A percentile compares a stretch with the other conserved stretches of the same genome.
These are phyloP conservation scores for Yamadazyma buinensis DNA, from an alignment of 1,139 yeast species.

Conservation along the genomic window DNA sequence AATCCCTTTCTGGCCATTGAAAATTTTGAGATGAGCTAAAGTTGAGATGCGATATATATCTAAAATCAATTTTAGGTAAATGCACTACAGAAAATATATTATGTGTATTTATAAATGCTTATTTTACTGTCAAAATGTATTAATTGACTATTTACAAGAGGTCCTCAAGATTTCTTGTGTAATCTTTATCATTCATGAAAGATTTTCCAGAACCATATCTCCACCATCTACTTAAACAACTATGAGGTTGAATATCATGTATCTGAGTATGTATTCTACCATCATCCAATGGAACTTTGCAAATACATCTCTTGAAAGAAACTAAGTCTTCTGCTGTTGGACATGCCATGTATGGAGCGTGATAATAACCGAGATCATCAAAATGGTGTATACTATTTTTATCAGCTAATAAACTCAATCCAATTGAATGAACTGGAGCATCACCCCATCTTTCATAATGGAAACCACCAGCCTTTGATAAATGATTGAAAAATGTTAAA, in stretches of 20 bases:
- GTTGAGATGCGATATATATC: slow-evolving; percentile 7
- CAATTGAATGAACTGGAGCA: slow-evolving; percentile 93
- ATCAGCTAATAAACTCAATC: slow-evolving; percentile 62
- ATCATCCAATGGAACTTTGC: slow-evolving; percentile 42
- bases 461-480: slow-evolving; percentile 78
- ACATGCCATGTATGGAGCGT: slow-evolving; percentile 79
- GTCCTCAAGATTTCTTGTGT: no score
- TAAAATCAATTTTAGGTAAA: no score
- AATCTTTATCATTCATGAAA: slow-evolving; percentile 39
- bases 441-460: slow-evolving; percentile 97
- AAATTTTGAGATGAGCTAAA: slow-evolving; percentile 13
- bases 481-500: slow-evolving; percentile 59
- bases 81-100: no score
- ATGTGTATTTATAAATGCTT: no score
- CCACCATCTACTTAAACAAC: slow-evolving; percentile 91
- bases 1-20: slow-evolving; percentile 33
- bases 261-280: slow-evolving; percentile 33
- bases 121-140: background rate
- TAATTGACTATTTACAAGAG: no score
- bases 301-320: slow-evolving; percentile 66
- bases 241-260: slow-evolving; percentile 58
- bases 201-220: slow-evolving; percentile 57
- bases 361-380: slow-evolving; percentile 86
- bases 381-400: slow-evolving; percentile 75
- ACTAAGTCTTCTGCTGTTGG: slow-evolving; percentile 55